These are phyloP conservation scores for Chaetomium sp. DNA, from an alignment of 2,329 filamentous ascomycete species.

Conservation along the genomic window DNA sequence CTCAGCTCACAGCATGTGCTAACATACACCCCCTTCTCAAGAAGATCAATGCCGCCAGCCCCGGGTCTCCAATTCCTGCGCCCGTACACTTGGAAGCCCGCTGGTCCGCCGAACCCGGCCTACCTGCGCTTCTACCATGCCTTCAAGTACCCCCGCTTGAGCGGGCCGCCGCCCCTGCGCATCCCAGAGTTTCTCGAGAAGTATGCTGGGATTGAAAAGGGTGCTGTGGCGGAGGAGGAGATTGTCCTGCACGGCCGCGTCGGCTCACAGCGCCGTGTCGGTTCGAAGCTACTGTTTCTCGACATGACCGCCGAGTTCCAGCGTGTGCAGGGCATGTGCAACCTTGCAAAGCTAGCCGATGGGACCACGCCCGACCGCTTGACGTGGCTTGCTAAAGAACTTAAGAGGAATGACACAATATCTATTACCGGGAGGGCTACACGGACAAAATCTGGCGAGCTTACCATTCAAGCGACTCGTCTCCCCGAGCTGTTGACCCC, in stretches of 20 bases:
- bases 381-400: slow-evolving; percentile 56
- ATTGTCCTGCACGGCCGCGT: slow-evolving; percentile 53
- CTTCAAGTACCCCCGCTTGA: slow-evolving; percentile 51
- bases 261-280: slow-evolving; percentile 60
- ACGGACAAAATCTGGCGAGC: slow-evolving; percentile 64
- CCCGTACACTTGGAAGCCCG: slow-evolving; percentile 44
- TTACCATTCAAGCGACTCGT: slow-evolving; percentile 62
- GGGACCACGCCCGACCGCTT: slow-evolving; percentile 39
- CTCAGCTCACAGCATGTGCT: slow-evolving; percentile 10
- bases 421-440: slow-evolving; percentile 65
- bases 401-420: slow-evolving; percentile 77
- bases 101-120: slow-evolving; percentile 29
- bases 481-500: slow-evolving; percentile 71
- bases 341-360: slow-evolving; percentile 46
- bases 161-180: slow-evolving; percentile 30
- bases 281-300: slow-evolving; percentile 77
- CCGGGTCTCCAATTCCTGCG: slow-evolving; percentile 47
- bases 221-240: slow-evolving; percentile 24
- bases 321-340: slow-evolving; percentile 70
- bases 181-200: slow-evolving; percentile 34
- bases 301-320: slow-evolving; percentile 69
- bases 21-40: slow-evolving; percentile 11
- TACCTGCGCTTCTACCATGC: slow-evolving; percentile 47
- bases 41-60: slow-evolving; percentile 36
- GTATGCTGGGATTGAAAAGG: slow-evolving; percentile 25